Percentiles rank a stretch among this genome's conserved stretches.
Evolutionary conservation across 257 asterid species (phyloP).

Genomic region (Solanum acaule): DNA sequence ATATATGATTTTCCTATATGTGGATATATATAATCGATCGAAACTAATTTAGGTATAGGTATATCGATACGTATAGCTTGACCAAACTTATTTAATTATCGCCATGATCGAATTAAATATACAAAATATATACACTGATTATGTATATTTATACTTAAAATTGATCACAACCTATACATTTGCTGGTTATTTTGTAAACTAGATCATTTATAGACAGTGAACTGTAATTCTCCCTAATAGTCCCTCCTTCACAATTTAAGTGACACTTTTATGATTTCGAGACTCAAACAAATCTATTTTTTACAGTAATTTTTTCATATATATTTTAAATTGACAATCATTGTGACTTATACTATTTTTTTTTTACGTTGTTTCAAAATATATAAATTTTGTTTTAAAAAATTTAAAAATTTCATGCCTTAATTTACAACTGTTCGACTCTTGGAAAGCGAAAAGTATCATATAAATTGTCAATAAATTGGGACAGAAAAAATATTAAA

Average conservation of each 20-base stretch:
- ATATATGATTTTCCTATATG: neutral
- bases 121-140: neutral
- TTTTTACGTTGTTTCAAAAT: neutral
- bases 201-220: neutral
- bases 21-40: neutral
- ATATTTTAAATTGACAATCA: no score
- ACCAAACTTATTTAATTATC: neutral
- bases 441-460: fast-evolving
- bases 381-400: no score
- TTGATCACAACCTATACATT: neutral
- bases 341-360: no score
- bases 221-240: neutral
- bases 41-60: neutral
- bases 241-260: fast-evolving
- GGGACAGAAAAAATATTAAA: no score
- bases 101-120: neutral
- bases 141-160: neutral
- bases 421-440: no score
- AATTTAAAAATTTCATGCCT: neutral
- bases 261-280: neutral
- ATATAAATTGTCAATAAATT: no score
- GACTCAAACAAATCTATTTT: no score
- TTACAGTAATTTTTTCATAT: no score
- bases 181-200: neutral
- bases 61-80: neutral